Evolutionary conservation across 441 rosid species (phyloP).

Genomic region (Populus hybrid): DNA sequence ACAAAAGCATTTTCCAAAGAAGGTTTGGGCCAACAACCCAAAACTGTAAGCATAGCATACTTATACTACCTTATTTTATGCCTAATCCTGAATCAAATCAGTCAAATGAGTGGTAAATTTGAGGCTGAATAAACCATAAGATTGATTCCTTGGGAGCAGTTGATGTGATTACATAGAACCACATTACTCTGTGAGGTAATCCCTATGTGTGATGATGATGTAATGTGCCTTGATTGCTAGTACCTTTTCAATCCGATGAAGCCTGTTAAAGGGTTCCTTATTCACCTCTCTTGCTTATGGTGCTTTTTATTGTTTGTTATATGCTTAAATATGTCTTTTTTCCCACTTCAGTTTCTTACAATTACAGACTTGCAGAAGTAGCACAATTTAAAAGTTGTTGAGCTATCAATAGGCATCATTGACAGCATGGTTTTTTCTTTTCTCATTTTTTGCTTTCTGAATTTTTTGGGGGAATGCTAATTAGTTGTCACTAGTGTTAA

Average conservation of each 20-base stretch:
- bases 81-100: background rate
- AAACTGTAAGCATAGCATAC: conserved; percentile 62
- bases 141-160: background rate
- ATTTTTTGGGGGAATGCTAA: background rate
- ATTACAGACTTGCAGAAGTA: background rate
- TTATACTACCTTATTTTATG: conserved; percentile 3
- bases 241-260: background rate
- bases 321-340: background rate
- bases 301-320: background rate
- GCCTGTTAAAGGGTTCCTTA: background rate
- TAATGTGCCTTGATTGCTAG: background rate
- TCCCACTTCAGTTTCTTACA: too few relatives aligned
- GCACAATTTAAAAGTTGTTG: background rate
- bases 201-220: background rate
- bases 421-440: conserved; percentile 4
- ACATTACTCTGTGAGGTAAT: background rate
- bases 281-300: background rate
- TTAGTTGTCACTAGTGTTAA: background rate
- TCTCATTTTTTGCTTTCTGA: background rate
- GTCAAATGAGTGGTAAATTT: background rate
- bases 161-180: conserved; percentile 1
- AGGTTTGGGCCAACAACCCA: conserved; percentile 98
- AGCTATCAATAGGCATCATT: background rate
- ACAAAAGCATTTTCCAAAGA: conserved; percentile 48
- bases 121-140: background rate